These are phyloP conservation scores for Fagopyrum homotropicum DNA, from an alignment of 148 eudicot genomes.

Conservation along the genomic window DNA sequence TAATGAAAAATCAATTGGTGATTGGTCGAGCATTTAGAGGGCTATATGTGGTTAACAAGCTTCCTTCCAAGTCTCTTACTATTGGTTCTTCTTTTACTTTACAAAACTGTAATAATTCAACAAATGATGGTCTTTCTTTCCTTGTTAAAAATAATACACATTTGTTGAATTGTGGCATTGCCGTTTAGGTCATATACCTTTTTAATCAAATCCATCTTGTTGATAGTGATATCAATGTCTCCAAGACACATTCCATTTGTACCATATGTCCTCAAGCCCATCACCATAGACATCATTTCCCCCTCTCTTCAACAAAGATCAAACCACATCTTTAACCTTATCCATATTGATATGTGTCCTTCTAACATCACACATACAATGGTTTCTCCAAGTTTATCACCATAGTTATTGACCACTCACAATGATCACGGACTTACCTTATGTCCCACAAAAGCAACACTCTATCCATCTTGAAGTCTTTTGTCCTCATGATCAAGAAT, in stretches of 20 bases:
- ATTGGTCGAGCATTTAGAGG: too few relatives aligned
- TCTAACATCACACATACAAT: not conserved
- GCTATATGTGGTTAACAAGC: too few relatives aligned
- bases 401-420: not conserved
- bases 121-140: rapidly evolving
- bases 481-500: not conserved
- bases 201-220: not conserved
- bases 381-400: not conserved
- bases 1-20: not conserved
- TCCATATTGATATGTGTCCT: not conserved
- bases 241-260: not conserved
- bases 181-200: not conserved
- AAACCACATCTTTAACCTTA: not conserved
- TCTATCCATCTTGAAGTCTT: not conserved
- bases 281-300: not conserved
- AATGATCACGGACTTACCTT: not conserved
- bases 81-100: not conserved
- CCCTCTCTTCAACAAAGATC: too few relatives aligned
- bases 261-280: not conserved
- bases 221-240: too few relatives aligned
- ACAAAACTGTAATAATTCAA: too few relatives aligned
- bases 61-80: not conserved
- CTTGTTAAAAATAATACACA: too few relatives aligned
- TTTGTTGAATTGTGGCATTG: not conserved
- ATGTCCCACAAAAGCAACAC: not conserved